Base-by-base conservation (phyloP, 2,329 filamentous ascomycete genomes). In the Mycosphaerella sp. region DNA sequence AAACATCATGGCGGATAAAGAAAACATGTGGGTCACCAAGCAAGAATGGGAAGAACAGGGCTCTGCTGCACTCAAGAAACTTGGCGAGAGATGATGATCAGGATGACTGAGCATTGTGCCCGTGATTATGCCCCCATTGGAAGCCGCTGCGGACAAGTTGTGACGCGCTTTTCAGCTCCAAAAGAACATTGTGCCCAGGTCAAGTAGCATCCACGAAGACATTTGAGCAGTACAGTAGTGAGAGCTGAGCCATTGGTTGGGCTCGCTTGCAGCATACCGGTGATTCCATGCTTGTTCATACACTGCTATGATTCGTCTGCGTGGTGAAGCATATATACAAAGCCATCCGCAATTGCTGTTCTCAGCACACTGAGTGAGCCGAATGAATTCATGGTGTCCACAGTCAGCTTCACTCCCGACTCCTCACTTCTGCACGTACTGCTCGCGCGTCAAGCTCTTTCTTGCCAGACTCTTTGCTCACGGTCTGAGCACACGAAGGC, bases 1-100 rank as follows among this genome's bases (percentile, higher is more conserved):
- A 63, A 97, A 97, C 70, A 94, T 98, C 71, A 97, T 98, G 86
- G 90, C 93, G 41, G 90, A 97, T 74, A 97, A 96, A 75, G 89
- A 96, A 71, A 87, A 85, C 70, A 97, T 97, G 93, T 98, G 93
- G 93, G 90, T 98, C 66, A 87, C 86, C 62, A 95, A 95, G 78
- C 80, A 87, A 66, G 93, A 98, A 73, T 98, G 93, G 93, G 81
- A 93, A 66, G 93, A 98, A 73, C 86, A 96, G 69, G 93, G 93
- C 35, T 69, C 86, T 34, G 79, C 86, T 52, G 84, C 87, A 54
- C 73, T 98, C 67, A 88, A 94, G 75, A 98, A 97, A 78, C 77
- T 98, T 64, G 93, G 93, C 12, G 88, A 89, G 44, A 84, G 91
- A 80, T 93, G 55, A 59, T 49, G 40, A 42, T 32, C 30, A 34